phyloP scores from a whole-genome alignment of 768 basidiomycete species.

The Punctularia strigosozonata region DNA sequence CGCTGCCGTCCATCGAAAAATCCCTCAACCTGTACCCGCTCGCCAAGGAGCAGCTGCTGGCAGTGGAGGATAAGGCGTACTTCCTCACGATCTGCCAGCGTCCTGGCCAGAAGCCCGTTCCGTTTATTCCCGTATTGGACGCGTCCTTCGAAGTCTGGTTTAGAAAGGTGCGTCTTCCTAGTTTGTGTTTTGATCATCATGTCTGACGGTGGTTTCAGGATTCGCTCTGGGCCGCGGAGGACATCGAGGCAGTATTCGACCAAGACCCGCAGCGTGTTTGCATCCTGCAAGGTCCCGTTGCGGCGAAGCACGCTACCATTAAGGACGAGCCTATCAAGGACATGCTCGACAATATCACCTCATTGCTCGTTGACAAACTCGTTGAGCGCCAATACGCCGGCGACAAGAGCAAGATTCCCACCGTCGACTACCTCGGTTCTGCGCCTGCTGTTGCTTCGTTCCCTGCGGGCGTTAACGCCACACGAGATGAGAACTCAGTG shows the following conservation, averaged over 20 bases:
- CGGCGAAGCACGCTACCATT: constrained; percentile 73
- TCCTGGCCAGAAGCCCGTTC: constrained; percentile 95
- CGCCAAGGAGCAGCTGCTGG: constrained; percentile 77
- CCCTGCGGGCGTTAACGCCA: constrained; percentile 30
- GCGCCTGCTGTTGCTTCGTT: constrained; percentile 17
- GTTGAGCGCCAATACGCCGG: constrained; percentile 69
- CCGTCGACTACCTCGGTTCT: constrained; percentile 73
- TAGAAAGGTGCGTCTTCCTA: constrained; percentile 79
- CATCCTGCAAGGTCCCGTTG: constrained; percentile 94
- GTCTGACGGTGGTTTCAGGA: constrained; percentile 43
- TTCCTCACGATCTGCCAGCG: constrained; percentile 95
- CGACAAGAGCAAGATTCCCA: constrained; percentile 65
- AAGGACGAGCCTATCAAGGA: constrained; percentile 95
- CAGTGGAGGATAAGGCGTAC: constrained; percentile 87
- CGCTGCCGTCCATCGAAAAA: constrained; percentile 56
- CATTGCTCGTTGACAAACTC: constrained; percentile 64
- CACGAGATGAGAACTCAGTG: constrained; percentile 30
- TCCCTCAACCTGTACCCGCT: constrained; percentile 84
- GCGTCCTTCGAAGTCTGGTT: constrained; percentile 96
- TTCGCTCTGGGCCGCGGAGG: constrained; percentile 95
- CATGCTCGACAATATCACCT: constrained; percentile 80
- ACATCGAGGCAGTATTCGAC: constrained; percentile 97
- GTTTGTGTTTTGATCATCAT: no score
- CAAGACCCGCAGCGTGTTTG: constrained; percentile 98
- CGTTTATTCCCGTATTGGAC: constrained; percentile 95